Conservation (phyloP, 352 stramenopile species). For the Phytophthora colocasiae region DNA sequence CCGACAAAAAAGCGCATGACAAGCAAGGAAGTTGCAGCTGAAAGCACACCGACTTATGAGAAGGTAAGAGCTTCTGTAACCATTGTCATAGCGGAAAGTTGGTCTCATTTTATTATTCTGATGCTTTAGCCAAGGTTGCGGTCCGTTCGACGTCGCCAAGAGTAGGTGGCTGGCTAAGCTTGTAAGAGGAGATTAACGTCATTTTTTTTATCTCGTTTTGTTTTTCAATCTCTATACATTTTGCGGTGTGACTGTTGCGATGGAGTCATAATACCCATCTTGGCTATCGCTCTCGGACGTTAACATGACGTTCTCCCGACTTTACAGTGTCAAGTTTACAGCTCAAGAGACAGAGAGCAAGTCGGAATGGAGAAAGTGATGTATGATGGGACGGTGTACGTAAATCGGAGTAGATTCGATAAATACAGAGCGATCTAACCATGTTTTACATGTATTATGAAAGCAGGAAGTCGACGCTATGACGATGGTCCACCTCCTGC, state of each 20-base stretch:
- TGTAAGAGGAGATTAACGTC: no score
- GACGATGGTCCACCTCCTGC: constrained; percentile 30
- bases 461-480: constrained; percentile 53
- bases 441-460: constrained; percentile 35
- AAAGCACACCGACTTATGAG: background rate
- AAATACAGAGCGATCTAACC: constrained; percentile 28
- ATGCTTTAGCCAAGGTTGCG: constrained; percentile 24
- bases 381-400: constrained; percentile 10
- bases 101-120: constrained; percentile 1
- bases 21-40: constrained; percentile 1
- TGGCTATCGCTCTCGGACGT: constrained; percentile 15
- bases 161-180: constrained; percentile 6
- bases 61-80: constrained; percentile 16
- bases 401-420: constrained; percentile 14
- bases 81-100: background rate
- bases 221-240: no score
- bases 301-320: constrained; percentile 16
- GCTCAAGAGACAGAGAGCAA: constrained; percentile 23
- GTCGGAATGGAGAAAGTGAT: constrained; percentile 23
- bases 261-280: constrained; percentile 21
- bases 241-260: constrained; percentile 8
- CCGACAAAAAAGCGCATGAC: constrained; percentile 23
- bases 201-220: constrained; percentile 17
- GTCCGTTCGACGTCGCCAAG: constrained; percentile 12
- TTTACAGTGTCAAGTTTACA: constrained; percentile 11